Evolutionary conservation across 108 stramenopile species (phyloP), one percentile per base, ranked within the genome.

Genomic region (Pseudonitzschia multiseries): DNA sequence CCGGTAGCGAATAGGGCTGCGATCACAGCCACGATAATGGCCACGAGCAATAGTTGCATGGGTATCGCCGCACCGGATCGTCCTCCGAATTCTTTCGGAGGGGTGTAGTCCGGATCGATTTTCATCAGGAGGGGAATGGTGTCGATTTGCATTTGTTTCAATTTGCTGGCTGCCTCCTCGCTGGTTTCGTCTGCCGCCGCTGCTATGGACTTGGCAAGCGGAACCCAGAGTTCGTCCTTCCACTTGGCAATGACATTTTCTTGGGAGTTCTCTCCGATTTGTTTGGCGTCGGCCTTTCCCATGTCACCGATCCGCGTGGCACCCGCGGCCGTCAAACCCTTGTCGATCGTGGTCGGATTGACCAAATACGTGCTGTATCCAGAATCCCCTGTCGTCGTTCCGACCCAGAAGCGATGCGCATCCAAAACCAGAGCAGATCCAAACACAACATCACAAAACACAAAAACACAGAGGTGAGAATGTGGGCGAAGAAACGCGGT

Each of bases 281-380:
- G 86, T 69, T 78, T 84, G 51, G 93, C 93, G 84, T 94, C 93
- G 57, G 86, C 88, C 71, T 89, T 88, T 4, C 84, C 90, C 68
- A 94, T 64, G 3, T 70, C 52, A 44, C 89, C 89, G 10, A 89
- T 74, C 21, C 80, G 78, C 52, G 66, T 77, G 15, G 89, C 93
- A 27, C 93, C 93, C 8, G 69, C 84, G 14, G 71, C 48, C 6
- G 78, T 79, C 79, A 94, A 63, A 17, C 79, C 90, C 42, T 81
- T 54, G 44, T 91, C 77, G 52, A 89, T 83, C 26, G 69, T 71
- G 2, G 86, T 88, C 0, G 93, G 93, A 79, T 94, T 93, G 42
- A 73, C 68, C 63, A 88, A 76, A 52, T 77, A 88, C 12, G 89
- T 91, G 8, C 81, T 77, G 60, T 91, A 91, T 21, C 75, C 73